Evolutionary conservation across 2,329 filamentous ascomycete species (phyloP), one percentile per base, ranked within the genome.

Genomic region (Lachnellula willkommii): DNA sequence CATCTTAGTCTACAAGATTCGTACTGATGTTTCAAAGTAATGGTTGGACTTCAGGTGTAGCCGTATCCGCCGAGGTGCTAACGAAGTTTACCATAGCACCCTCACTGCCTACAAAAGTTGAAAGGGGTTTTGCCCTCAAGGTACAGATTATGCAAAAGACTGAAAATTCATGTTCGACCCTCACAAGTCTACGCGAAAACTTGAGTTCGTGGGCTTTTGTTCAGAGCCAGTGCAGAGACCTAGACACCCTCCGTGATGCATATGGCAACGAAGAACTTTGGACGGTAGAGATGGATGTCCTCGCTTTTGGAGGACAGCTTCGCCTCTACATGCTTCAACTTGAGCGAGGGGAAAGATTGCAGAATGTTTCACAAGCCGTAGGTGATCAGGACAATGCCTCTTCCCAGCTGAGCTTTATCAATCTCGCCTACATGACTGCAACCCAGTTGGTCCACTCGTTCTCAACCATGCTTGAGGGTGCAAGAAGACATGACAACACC

Each of bases 271-370:
- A 51, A 12, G 52, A 58, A 5, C 26, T 32, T 4, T 60, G 58
- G 55, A 55, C 40, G 6, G 14, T 14, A 7, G 58, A 60, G 37
- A 43, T 42, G 14, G 58, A 60, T n/a, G 39, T 60, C 8, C 32
- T 53, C 2, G 14, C 53, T 9, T 37, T 55, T 5, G 58, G 58
- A 4, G 47, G 52, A 2, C 58, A 60, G 37, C 49, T 60, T 12
- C 36, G 48, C 35, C 47, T 60, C 8, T 55, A 54, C 35, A 47
- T 51, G 5, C 40, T 55, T 35, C 55, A 57, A 9, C 45, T 60
- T 5, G 52, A 58, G 39, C 47, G 49, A 28, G 28, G 35, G 35
- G 36, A 20, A 50, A 55, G n/a, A n/a, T 37, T 28, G 7, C 15
- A 22, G 6, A 36, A 14, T 26, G 14, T 17, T 32, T 17, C 15